Evolutionary conservation across 2,329 filamentous ascomycete species (phyloP).

Genomic region (Sarocladium kiliense): DNA sequence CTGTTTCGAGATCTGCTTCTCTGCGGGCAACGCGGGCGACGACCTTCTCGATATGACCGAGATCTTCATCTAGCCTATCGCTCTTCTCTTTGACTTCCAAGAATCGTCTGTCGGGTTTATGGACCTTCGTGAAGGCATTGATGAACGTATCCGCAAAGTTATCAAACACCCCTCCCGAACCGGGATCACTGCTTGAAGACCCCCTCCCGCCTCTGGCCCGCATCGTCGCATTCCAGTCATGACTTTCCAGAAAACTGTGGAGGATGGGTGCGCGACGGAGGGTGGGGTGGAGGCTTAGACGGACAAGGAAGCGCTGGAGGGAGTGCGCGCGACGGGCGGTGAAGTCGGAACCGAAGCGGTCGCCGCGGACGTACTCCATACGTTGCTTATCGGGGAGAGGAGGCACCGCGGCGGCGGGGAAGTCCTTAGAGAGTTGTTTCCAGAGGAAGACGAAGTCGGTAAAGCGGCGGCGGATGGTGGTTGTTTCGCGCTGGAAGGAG

Average conservation of each 20-base stretch:
- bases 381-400: slow-evolving; percentile 97
- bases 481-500: slow-evolving; percentile 78
- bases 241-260: slow-evolving; percentile 84
- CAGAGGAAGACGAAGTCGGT: slow-evolving; percentile 97
- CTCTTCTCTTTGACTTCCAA: slow-evolving; percentile 89
- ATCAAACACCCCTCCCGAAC: slow-evolving; percentile 76
- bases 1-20: slow-evolving; percentile 79
- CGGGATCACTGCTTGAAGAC: slow-evolving; percentile 41
- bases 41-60: slow-evolving; percentile 93
- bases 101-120: slow-evolving; percentile 92
- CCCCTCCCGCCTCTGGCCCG: slow-evolving; percentile 57
- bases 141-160: slow-evolving; percentile 94
- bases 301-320: slow-evolving; percentile 82
- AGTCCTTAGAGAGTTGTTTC: slow-evolving; percentile 83
- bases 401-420: slow-evolving; percentile 85
- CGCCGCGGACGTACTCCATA: slow-evolving; percentile 96
- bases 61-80: slow-evolving; percentile 90
- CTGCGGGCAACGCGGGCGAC: slow-evolving; percentile 83
- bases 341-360: slow-evolving; percentile 92
- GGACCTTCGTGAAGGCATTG: slow-evolving; percentile 93
- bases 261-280: slow-evolving; percentile 78
- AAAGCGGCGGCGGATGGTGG: slow-evolving; percentile 81
- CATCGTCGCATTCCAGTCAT: slow-evolving; percentile 97
- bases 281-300: slow-evolving; percentile 81
- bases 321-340: slow-evolving; percentile 84